Conservation (phyloP, 1,284 basidiomycete genomes). For the Apiotrichum porosum region DNA sequence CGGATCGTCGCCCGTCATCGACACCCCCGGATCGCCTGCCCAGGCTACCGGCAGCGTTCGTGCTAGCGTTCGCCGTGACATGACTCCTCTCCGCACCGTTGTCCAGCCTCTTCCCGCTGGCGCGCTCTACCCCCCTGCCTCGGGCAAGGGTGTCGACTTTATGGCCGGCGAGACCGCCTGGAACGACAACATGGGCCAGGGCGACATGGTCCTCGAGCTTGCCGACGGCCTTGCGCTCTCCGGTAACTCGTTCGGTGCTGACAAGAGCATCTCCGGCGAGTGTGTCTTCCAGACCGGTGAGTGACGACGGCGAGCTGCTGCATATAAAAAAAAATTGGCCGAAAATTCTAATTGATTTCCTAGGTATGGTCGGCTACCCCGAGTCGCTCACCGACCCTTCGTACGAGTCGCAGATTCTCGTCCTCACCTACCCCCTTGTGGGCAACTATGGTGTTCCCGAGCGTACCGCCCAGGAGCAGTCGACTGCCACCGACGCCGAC, state of each 20-base stretch:
- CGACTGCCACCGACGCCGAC: slow-evolving; percentile 43
- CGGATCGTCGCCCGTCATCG: slow-evolving; percentile 6
- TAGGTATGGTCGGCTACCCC: slow-evolving; percentile 98
- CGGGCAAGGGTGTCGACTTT: slow-evolving; percentile 43
- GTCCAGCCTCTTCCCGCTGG: slow-evolving; percentile 22
- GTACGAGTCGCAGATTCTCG: slow-evolving; percentile 96
- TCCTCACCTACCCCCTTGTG: slow-evolving; percentile 93
- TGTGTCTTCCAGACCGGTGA: slow-evolving; percentile 99
- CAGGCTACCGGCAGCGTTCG: slow-evolving; percentile 8
- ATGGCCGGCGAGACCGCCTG: slow-evolving; percentile 37
- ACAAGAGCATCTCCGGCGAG: slow-evolving; percentile 92
- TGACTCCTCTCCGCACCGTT: slow-evolving; percentile 7
- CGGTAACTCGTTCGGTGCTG: slow-evolving; percentile 90
- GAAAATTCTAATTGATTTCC: neutral
- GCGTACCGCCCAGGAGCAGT: slow-evolving; percentile 53
- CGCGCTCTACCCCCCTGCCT: slow-evolving; percentile 46
- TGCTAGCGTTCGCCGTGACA: neutral
- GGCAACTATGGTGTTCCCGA: slow-evolving; percentile 98
- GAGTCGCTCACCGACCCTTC: slow-evolving; percentile 98
- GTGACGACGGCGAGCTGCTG: slow-evolving; percentile 32
- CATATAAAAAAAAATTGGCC: neutral
- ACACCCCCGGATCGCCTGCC: slow-evolving; percentile 24
- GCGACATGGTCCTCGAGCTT: slow-evolving; percentile 73
- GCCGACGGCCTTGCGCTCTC: slow-evolving; percentile 82
- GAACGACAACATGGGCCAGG: slow-evolving; percentile 41